Base-by-base conservation (phyloP, 768 basidiomycete species). In the Pulveroboletus sp. region DNA sequence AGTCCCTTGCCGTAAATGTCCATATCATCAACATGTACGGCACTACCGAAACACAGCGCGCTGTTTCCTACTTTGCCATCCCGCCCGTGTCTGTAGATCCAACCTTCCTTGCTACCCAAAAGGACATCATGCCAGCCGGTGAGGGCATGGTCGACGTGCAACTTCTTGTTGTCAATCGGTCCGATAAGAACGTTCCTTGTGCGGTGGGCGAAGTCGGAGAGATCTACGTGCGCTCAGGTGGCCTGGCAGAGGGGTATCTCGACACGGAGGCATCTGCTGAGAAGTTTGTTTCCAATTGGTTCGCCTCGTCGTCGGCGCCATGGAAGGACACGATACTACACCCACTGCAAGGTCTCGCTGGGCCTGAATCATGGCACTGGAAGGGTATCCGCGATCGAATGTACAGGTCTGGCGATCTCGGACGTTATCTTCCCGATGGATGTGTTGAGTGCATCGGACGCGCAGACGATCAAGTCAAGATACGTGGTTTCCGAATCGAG, bases 1-100 rank as follows among this genome's bases (percentile, higher is more conserved):
- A 99, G 67, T 78, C 89, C 2, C 84, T 99, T 42, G 96, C 95
- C 2, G 73, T 82, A 11, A 96, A 98, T 59, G 93, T 94, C 12
- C 76, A 83, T 31, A 97, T 99, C 65, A 85, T 98, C 69, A 99
- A 99, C 76, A 99, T 99, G 96, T 99, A 97, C 68, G 96, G 96
- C 14, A 98, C 96, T 7, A 99, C 96, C 18, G 96, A 99, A 71
- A 98, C 96, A 8, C 96, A 99, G 67, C 89, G 96, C 46, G 96
- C 96, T 2, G 96, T 99, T 9, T 97, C 94, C 18, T 98, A 97
- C 72, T 97, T 94, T 65, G 79, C 84, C 18, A 92, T 98, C 58
- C 93, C 95, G 2, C 80, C 89, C 46, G 80, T 95, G 8, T 73
- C 84, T 8, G 76, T 77, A 48, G 93, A 98, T 63, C 78, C 86